Evolutionary conservation across 306 rosid genomes (phyloP).

Genomic region (Mimosa pudica): DNA sequence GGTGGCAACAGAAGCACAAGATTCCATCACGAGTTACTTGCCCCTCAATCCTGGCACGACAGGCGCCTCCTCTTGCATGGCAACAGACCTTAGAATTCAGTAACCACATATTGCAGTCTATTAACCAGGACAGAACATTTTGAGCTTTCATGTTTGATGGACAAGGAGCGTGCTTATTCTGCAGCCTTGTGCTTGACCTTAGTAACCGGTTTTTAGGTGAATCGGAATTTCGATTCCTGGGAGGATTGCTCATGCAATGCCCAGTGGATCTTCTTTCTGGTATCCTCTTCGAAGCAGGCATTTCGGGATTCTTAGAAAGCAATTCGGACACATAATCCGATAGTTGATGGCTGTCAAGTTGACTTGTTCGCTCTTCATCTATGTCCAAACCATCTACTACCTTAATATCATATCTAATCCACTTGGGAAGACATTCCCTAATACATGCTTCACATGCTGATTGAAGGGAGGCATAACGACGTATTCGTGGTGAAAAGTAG

Average conservation of each 20-base stretch:
- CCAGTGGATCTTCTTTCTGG: conserved; percentile 34
- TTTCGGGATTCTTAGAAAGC: conserved; percentile 40
- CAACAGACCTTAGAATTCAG: conserved; percentile 72
- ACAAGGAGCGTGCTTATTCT: conserved; percentile 41
- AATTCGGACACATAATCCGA: conserved; percentile 37
- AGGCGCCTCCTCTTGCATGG: background rate
- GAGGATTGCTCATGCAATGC: conserved; percentile 33
- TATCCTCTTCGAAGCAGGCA: conserved; percentile 20
- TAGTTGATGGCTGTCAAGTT: conserved; percentile 26
- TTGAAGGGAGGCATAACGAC: conserved; percentile 34
- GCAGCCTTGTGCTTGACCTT: conserved; percentile 64
- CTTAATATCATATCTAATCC: conserved; percentile 25
- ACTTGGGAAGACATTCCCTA: conserved; percentile 30
- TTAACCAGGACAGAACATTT: conserved; percentile 78
- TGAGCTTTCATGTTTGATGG: conserved; percentile 57
- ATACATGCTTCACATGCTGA: conserved; percentile 51
- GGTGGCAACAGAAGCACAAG: conserved; percentile 72
- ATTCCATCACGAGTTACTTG: conserved; percentile 70
- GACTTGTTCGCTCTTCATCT: conserved; percentile 37
- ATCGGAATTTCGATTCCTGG: conserved; percentile 35
- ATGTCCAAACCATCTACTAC: conserved; percentile 29
- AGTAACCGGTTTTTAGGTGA: conserved; percentile 42
- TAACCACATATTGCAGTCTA: conserved; percentile 62
- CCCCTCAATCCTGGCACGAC: conserved; percentile 47
- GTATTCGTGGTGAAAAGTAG: conserved; percentile 54